A percentile compares a stretch with the other conserved stretches of the same genome.
These are phyloP conservation scores for Paraphoma sp. DNA, from an alignment of 2,329 filamentous ascomycete genomes.

Conservation along the genomic window DNA sequence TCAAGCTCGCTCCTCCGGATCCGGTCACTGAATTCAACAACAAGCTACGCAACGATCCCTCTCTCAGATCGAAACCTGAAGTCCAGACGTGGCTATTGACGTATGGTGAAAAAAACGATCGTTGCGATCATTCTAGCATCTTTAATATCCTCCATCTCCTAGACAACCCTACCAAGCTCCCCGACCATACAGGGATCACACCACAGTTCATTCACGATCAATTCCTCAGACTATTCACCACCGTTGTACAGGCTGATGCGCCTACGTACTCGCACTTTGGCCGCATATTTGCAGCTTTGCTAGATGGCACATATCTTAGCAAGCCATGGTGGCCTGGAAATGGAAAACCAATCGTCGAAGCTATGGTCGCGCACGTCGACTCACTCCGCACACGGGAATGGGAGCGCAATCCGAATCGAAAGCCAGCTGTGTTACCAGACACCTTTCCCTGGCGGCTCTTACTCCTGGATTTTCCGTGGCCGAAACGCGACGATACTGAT, in stretches of 20 bases:
- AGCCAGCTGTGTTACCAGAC: conserved; percentile 29
- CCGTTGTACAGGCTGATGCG: conserved; percentile 14
- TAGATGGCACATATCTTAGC: not conserved
- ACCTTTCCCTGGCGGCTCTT: conserved; percentile 32
- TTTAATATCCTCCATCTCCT: conserved; percentile 7
- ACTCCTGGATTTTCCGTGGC: conserved; percentile 31
- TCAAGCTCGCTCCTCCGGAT: conserved; percentile 28
- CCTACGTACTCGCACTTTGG: conserved; percentile 4
- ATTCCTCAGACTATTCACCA: conserved; percentile 24
- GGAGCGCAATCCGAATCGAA: conserved; percentile 22
- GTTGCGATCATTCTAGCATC: not conserved
- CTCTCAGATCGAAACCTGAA: conserved; percentile 3
- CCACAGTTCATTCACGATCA: conserved; percentile 14
- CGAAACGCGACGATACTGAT: not conserved
- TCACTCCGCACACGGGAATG: conserved; percentile 27
- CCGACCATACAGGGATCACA: conserved; percentile 11
- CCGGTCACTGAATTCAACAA: conserved; percentile 29
- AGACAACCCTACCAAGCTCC: not conserved
- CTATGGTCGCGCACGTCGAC: conserved; percentile 25
- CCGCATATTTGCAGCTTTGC: not conserved
- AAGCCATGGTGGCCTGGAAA: conserved; percentile 17
- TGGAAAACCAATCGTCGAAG: conserved; percentile 21
- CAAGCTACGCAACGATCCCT: conserved; percentile 8
- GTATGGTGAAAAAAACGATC: conserved; percentile 18
- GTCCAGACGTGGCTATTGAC: conserved; percentile 31